A percentile compares a stretch with the other conserved stretches of the same genome.
These are phyloP conservation scores for Pseudogymnoascus sp. DNA, from an alignment of 2,329 filamentous ascomycete genomes.

Conservation along the genomic window DNA sequence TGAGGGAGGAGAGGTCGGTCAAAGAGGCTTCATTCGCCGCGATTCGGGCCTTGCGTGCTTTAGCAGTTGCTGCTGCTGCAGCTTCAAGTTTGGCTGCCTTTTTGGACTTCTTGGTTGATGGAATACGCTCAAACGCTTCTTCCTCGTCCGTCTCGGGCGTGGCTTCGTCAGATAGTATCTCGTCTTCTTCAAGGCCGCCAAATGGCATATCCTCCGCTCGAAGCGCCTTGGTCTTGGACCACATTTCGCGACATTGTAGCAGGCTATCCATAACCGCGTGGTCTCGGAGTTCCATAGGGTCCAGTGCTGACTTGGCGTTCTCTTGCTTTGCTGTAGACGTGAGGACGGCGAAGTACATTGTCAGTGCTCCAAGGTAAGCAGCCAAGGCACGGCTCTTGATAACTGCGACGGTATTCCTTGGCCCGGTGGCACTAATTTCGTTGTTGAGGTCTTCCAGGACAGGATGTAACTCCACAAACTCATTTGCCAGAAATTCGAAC, in stretches of 20 bases:
- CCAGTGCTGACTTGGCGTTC: constrained; percentile 47
- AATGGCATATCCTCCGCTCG: constrained; percentile 31
- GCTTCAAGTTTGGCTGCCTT: constrained; percentile 32
- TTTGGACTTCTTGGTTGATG: constrained; percentile 31
- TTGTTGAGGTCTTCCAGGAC: constrained; percentile 51
- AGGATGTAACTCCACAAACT: constrained; percentile 45
- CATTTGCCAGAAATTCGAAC: constrained; percentile 75
- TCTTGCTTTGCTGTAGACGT: constrained; percentile 64
- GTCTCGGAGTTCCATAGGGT: constrained; percentile 73
- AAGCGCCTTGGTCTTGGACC: constrained; percentile 66
- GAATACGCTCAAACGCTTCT: background rate
- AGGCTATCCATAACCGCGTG: constrained; percentile 87
- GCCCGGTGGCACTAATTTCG: constrained; percentile 24
- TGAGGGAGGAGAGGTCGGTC: constrained; percentile 29
- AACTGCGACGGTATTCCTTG: constrained; percentile 37
- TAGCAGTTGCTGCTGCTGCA: constrained; percentile 29
- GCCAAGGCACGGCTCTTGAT: constrained; percentile 74
- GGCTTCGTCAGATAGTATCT: constrained; percentile 23
- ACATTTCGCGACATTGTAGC: constrained; percentile 70
- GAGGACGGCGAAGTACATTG: constrained; percentile 93
- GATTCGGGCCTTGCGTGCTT: constrained; percentile 28
- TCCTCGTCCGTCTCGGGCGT: constrained; percentile 15
- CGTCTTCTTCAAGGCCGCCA: constrained; percentile 27
- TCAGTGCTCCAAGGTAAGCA: constrained; percentile 77
- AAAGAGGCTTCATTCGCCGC: constrained; percentile 35